These are phyloP conservation scores for Carex arenaria DNA, from an alignment of 202 grass and related monocot species.

Conservation along the genomic window DNA sequence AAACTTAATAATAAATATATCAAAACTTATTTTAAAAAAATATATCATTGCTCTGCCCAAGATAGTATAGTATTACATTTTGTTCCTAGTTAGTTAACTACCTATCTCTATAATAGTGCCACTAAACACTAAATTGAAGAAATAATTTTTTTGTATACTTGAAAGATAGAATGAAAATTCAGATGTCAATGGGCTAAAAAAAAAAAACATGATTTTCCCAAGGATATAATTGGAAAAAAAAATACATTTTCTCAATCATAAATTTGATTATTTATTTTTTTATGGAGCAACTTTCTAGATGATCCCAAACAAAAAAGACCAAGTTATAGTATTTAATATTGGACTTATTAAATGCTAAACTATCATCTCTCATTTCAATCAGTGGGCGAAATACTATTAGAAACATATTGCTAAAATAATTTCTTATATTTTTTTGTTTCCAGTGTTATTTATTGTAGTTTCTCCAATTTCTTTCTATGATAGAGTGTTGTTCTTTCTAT, in stretches of 20 bases:
- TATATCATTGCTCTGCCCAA: conserved; percentile 22
- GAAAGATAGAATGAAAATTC: neutral
- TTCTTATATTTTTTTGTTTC: neutral
- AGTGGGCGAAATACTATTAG: neutral
- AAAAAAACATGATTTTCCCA: neutral
- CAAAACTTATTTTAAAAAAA: conserved; percentile 1
- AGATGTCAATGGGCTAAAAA: neutral
- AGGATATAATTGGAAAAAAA: too few species aligned
- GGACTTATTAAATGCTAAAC: neutral
- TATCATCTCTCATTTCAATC: neutral
- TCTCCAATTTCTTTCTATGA: neutral
- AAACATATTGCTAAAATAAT: neutral
- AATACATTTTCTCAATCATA: neutral
- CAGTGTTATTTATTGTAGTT: neutral
- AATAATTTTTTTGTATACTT: neutral
- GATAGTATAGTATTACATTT: conserved; percentile 9
- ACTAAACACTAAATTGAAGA: conserved; percentile 10
- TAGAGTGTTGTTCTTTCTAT: neutral
- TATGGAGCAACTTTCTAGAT: neutral
- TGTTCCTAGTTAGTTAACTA: conserved; percentile 29
- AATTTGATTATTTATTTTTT: neutral
- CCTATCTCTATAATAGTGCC: conserved; percentile 20
- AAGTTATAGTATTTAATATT: neutral
- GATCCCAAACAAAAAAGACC: neutral
- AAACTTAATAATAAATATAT: neutral